Percentiles rank a stretch among this genome's conserved stretches.
Evolutionary conservation across 2,329 filamentous ascomycete species (phyloP).

Genomic region (Paracorniculantispora psalliotae): DNA sequence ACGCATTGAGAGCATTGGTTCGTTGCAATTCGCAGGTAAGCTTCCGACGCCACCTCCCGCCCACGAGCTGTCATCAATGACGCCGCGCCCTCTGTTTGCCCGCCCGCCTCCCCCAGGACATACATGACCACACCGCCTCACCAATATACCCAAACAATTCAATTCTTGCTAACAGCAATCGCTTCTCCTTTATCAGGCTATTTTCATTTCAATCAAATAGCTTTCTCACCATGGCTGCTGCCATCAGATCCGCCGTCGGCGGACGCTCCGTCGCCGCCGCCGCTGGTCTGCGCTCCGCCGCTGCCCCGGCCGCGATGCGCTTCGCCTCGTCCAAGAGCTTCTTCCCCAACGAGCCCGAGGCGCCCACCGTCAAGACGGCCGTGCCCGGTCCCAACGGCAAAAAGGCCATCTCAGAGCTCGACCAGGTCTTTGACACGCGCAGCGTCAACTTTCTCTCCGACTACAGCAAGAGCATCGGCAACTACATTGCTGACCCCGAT

Average conservation of each 20-base stretch:
- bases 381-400: conserved; percentile 75
- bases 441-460: conserved; percentile 79
- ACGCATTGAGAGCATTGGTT: not conserved
- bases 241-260: conserved; percentile 11
- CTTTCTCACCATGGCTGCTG: conserved; percentile 1
- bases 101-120: not conserved
- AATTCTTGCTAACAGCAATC: not conserved
- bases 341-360: conserved; percentile 46
- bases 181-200: not conserved
- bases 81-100: not conserved
- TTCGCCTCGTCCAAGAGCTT: conserved; percentile 35
- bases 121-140: not conserved
- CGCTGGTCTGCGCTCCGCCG: not conserved
- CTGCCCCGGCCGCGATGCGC: conserved; percentile 20
- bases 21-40: not conserved
- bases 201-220: not conserved
- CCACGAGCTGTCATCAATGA: too few species aligned
- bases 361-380: conserved; percentile 48
- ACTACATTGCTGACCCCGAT: conserved; percentile 73
- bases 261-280: not conserved
- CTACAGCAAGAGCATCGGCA: conserved; percentile 69
- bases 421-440: conserved; percentile 78
- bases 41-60: too few species aligned
- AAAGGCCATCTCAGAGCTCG: conserved; percentile 63
- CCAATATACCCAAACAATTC: too few species aligned